Conservation (phyloP, 805 yeast genomes). For the Kodamaea fukazawae region DNA sequence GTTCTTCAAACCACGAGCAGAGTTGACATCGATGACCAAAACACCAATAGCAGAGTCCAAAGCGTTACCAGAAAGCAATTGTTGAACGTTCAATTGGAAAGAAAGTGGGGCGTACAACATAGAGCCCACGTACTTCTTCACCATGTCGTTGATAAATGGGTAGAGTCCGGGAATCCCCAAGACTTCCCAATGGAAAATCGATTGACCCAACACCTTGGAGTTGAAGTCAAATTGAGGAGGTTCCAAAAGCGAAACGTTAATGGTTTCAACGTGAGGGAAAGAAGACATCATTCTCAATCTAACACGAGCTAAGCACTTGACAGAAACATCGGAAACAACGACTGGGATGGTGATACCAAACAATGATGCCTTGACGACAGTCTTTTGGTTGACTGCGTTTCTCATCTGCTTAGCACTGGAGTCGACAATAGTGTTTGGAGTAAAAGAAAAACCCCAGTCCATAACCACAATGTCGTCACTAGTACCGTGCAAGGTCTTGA, state of each 20-base stretch:
- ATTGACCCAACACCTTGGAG: conserved; percentile 71
- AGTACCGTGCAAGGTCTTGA: conserved; percentile 88
- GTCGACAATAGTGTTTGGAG: conserved; percentile 87
- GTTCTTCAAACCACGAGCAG: conserved; percentile 68
- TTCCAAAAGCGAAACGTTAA: conserved; percentile 78
- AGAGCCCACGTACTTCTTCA: conserved; percentile 84
- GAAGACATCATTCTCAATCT: conserved; percentile 85
- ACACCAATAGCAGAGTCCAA: conserved; percentile 84
- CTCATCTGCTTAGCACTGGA: conserved; percentile 80
- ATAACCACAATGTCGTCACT: conserved; percentile 89
- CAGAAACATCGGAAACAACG: conserved; percentile 74
- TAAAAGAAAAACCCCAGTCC: conserved; percentile 94
- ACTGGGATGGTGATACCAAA: conserved; percentile 84
- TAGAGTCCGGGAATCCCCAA: conserved; percentile 84
- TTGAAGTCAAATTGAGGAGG: conserved; percentile 88
- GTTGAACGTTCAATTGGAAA: conserved; percentile 89
- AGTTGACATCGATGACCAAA: conserved; percentile 61
- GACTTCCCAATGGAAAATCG: conserved; percentile 83
- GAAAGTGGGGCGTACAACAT: conserved; percentile 86
- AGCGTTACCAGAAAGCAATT: conserved; percentile 79
- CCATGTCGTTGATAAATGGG: conserved; percentile 79
- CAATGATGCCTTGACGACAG: conserved; percentile 72
- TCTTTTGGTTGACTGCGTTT: conserved; percentile 78
- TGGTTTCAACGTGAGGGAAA: conserved; percentile 92
- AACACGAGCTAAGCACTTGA: conserved; percentile 70